Conservation (phyloP, 805 yeast genomes). For the Ogataea ramenticola region DNA sequence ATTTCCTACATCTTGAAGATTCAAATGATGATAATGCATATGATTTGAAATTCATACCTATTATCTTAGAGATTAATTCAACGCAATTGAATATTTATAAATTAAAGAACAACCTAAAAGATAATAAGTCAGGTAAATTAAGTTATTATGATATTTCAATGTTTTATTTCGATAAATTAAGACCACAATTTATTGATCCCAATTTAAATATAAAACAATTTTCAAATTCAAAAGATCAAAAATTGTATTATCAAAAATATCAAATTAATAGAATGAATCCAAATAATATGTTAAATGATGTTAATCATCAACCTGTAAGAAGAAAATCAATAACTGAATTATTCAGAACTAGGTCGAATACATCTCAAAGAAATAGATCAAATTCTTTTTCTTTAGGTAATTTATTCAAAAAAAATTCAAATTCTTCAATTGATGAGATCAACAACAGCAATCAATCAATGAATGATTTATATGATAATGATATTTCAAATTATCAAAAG, state of each 20-base stretch:
- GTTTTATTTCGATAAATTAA: slow-evolving; percentile 15
- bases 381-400: neutral
- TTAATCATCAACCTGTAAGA: neutral
- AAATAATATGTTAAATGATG: neutral
- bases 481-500: neutral
- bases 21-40: neutral
- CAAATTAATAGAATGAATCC: neutral
- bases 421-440: too few species aligned
- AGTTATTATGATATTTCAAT: slow-evolving; percentile 7
- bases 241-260: neutral
- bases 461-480: neutral
- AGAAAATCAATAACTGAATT: neutral
- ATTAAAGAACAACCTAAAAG: slow-evolving; percentile 6
- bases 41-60: slow-evolving; percentile 10
- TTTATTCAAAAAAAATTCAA: neutral
- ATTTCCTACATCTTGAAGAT: neutral
- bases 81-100: slow-evolving; percentile 23
- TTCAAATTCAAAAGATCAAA: neutral
- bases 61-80: slow-evolving; percentile 24
- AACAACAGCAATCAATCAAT: too few species aligned
- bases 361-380: neutral
- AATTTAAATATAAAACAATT: slow-evolving; percentile 16
- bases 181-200: slow-evolving; percentile 20
- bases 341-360: neutral
- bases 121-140: neutral